Base-by-base conservation (phyloP, 352 stramenopile species). In the Hyaloperonospora brassicae region DNA sequence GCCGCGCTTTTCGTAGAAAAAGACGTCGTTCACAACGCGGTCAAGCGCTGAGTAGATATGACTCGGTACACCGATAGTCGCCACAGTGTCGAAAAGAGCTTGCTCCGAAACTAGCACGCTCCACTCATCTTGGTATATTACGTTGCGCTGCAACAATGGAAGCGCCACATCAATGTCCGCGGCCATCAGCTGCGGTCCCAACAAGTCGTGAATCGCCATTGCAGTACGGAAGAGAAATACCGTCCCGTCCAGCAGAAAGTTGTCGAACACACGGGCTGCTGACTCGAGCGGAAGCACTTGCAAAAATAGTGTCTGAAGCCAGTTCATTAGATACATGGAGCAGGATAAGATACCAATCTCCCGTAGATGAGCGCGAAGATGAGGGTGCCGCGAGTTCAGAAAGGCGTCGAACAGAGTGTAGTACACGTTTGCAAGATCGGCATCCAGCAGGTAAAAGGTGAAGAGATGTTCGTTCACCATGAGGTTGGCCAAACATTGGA, bases 311-410 rank as follows among this genome's bases (percentile, higher is more conserved):
- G 85, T 95, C 61, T 93, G 85, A 14, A 93, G 58, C 85, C 85
- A 93, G 53, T 93, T 92, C 78, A 93, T 91, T 10, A 93, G 53
- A 47, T 92, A 95, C 78, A 95, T 88, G 11, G 79, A 82, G 27
- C 73, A 72, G 1, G 76, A 76, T 47, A 61, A 62, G 7, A 90
- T 55, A 21, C 82, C 82, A 31, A 93, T 76, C 1, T 61, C 39
- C 2, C 47, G 45, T 34, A 93, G 57, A 55, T 94, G 81, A 6
- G 59, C 56, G 42, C 81, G 64, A 17, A 92, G 50, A 7, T 66
- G 64, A 1, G 82, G 76, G n/a, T 76, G 47, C 13, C 78, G 60
- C 5, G 68, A 48, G 34, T 64, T 50, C 24, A 95, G 40, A 38
- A 87, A 89, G 2, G 76, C 69, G 42, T 92, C 80, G 41, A 90